These are phyloP conservation scores for Immersiporthe knoxdaviesiana DNA, from an alignment of 2,329 filamentous ascomycete species.

Conservation along the genomic window DNA sequence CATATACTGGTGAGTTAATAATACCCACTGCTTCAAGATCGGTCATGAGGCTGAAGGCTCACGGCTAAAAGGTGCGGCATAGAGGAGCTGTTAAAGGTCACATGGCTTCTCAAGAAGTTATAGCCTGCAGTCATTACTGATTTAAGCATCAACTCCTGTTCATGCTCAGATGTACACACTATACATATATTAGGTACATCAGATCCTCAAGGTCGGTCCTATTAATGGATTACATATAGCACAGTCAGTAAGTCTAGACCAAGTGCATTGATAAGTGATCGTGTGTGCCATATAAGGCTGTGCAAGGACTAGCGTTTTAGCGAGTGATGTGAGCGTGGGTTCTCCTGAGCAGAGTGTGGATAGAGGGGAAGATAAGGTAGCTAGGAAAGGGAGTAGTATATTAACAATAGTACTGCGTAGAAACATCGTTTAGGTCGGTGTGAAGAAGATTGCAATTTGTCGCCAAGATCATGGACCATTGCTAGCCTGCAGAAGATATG, in stretches of 20 bases:
- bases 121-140: too few relatives aligned
- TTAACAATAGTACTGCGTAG: too few relatives aligned
- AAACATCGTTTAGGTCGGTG: background rate
- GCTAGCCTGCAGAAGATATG: too few relatives aligned
- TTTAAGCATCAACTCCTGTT: background rate
- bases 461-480: background rate
- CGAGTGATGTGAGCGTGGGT: background rate
- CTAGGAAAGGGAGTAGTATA: too few relatives aligned
- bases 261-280: conserved; percentile 58
- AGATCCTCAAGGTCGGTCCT: background rate
- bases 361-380: background rate
- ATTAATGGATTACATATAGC: background rate
- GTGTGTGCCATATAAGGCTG: conserved; percentile 55
- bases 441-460: background rate
- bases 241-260: conserved; percentile 45
- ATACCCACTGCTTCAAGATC: too few relatives aligned
- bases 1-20: too few relatives aligned
- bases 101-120: too few relatives aligned
- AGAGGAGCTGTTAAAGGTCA: too few relatives aligned
- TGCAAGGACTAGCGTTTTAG: conserved; percentile 53
- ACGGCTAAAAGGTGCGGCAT: too few relatives aligned
- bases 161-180: too few relatives aligned
- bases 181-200: background rate
- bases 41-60: too few relatives aligned
- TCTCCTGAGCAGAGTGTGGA: background rate